Evolutionary conservation across 2,329 filamentous ascomycete genomes (phyloP).

Genomic region (Lachnellula willkommii): DNA sequence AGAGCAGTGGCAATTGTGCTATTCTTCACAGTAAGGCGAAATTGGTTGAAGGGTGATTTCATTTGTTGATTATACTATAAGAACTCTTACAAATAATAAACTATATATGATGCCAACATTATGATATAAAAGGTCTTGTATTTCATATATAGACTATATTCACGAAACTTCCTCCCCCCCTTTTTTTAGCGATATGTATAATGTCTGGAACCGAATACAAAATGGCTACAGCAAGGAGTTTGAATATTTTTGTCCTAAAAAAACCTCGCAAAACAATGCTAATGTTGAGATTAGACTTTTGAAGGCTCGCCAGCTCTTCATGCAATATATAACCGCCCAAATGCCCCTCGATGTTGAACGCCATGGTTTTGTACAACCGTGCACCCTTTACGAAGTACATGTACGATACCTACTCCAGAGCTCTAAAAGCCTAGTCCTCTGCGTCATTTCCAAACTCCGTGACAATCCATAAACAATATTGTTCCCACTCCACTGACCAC

Average conservation of each 20-base stretch:
- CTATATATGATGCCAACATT: too few species aligned
- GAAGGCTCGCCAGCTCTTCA: neutral
- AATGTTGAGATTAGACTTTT: slow-evolving; percentile 24
- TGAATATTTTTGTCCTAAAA: too few species aligned
- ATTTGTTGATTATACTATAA: neutral
- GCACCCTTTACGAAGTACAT: neutral
- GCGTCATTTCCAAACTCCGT: slow-evolving; percentile 58
- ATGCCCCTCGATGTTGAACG: slow-evolving; percentile 9
- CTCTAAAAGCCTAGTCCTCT: neutral
- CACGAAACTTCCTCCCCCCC: too few species aligned
- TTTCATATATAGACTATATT: too few species aligned
- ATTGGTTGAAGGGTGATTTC: neutral
- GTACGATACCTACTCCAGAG: neutral
- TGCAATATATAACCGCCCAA: neutral
- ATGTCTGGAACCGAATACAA: too few species aligned
- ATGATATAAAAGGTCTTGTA: too few species aligned
- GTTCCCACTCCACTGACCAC: slow-evolving; percentile 80
- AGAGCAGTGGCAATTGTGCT: neutral
- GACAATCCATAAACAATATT: slow-evolving; percentile 86
- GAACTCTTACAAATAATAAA: too few species aligned
- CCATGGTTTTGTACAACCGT: neutral
- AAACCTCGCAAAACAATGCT: slow-evolving; percentile 3
- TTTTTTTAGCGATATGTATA: too few species aligned
- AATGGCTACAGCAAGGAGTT: too few species aligned
- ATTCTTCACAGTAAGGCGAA: neutral